Evolutionary conservation across 768 basidiomycete genomes (phyloP), one percentile per base, ranked within the genome.

Genomic region (Leccinum broughii): DNA sequence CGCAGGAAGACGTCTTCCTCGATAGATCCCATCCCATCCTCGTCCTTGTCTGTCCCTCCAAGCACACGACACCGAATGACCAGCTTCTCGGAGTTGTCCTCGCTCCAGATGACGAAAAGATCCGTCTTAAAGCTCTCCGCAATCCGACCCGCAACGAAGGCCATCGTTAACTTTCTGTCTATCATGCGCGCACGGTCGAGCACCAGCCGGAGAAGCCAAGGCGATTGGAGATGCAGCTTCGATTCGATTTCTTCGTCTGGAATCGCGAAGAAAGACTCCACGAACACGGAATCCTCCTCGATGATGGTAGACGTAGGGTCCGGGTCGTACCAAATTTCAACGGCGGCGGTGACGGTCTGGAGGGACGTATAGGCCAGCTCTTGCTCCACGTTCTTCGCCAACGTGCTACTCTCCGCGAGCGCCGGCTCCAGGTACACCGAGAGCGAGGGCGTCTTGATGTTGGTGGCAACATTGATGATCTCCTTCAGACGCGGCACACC

Each of bases 401-500:
- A 72, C n/a, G 68, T 65, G 13, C 81, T 76, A 57, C 87, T 86
- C 48, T 76, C 74, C 4, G 90, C 84, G 37, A 90, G 85, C 48
- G 87, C 84, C 1, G 88, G 82, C 20, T 88, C 82, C 54, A 98
- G 83, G 73, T 93, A 96, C 49, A 99, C 93, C 26, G 88, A 89
- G n/a, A 97, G 82, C 0, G 94, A 96, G 0, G 97, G 97, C 0
- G 97, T 99, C 78, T 98, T 97, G 83, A 98, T 97, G 72, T 98
- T 95, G 20, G 90, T 92, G 0, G 97, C 97, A 60, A 98, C 95
- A 70, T 99, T 99, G 79, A 99, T 98, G 67, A 98, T 98, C 77
- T 98, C 97, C 79, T 98, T 98, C 64, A 99, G 75, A 76, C 97
- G 95, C 2, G 97, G 97, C 2, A 99, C 97, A 88, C 97, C 97